These are phyloP conservation scores for Xerocomus potaroensis DNA, from an alignment of 768 basidiomycete genomes.

Conservation along the genomic window DNA sequence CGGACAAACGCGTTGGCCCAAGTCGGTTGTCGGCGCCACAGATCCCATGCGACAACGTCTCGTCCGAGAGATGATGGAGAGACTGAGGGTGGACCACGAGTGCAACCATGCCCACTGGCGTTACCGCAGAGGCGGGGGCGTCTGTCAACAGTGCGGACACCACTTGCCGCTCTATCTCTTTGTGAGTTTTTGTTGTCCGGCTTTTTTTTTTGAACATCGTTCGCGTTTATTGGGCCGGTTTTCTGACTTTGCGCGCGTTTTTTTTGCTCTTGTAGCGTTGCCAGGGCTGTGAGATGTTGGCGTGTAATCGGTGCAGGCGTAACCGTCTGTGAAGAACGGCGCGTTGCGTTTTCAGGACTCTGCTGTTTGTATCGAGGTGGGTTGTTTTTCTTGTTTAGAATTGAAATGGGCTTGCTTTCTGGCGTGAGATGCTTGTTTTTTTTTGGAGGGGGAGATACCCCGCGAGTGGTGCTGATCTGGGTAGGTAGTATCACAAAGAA, in stretches of 20 bases:
- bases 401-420: too few relatives aligned
- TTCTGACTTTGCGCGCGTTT: too few relatives aligned
- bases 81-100: slow-evolving; percentile 50
- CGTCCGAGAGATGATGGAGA: slow-evolving; percentile 31
- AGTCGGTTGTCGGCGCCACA: background rate
- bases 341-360: too few relatives aligned
- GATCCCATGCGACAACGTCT: slow-evolving; percentile 14
- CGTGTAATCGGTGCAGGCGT: slow-evolving; percentile 34
- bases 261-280: slow-evolving; percentile 33
- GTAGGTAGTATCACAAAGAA: too few relatives aligned
- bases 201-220: too few relatives aligned
- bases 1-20: slow-evolving; percentile 1
- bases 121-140: slow-evolving; percentile 38
- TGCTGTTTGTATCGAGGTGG: too few relatives aligned
- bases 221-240: too few relatives aligned
- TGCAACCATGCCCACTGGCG: slow-evolving; percentile 46
- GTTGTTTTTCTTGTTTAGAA: too few relatives aligned
- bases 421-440: too few relatives aligned
- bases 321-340: slow-evolving; percentile 29
- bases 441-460: too few relatives aligned
- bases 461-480: too few relatives aligned
- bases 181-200: too few relatives aligned
- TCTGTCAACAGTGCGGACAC: slow-evolving; percentile 44
- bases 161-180: slow-evolving; percentile 42
- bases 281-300: slow-evolving; percentile 29